phyloP scores from a whole-genome alignment of 106 monocot genomes.

The Ottelia alismoides region DNA sequence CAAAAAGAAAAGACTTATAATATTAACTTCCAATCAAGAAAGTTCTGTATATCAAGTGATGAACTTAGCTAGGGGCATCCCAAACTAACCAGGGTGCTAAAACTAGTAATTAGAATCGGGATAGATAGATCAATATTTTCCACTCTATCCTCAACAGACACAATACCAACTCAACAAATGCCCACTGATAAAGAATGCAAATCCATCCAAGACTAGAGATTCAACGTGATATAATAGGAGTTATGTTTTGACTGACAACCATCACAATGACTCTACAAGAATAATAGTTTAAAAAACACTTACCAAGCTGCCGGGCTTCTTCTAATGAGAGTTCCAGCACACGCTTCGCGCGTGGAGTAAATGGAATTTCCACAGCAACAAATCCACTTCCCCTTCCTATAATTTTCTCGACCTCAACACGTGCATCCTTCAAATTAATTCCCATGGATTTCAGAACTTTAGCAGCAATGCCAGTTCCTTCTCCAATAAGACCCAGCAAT shows the following conservation, averaged over 20 bases:
- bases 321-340: conserved; percentile 24
- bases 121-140: no score
- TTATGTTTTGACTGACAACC: no score
- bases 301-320: conserved; percentile 34
- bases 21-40: no score
- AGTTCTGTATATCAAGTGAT: no score
- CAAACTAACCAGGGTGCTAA: no score
- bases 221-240: not conserved
- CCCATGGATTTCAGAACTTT: conserved; percentile 33
- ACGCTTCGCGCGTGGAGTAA: conserved; percentile 26
- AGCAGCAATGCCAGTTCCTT: conserved; percentile 29
- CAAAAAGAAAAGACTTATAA: no score
- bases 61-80: no score
- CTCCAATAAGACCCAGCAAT: conserved; percentile 22
- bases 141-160: no score
- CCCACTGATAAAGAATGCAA: no score
- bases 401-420: conserved; percentile 31
- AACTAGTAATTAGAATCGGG: no score
- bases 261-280: not conserved
- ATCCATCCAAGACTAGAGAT: not conserved
- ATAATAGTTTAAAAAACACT: not conserved
- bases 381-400: conserved; percentile 29
- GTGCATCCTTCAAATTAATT: conserved; percentile 30
- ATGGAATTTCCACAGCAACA: conserved; percentile 29
- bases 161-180: no score